Conservation (phyloP, 306 rosid genomes). For the Quercus parvula region DNA sequence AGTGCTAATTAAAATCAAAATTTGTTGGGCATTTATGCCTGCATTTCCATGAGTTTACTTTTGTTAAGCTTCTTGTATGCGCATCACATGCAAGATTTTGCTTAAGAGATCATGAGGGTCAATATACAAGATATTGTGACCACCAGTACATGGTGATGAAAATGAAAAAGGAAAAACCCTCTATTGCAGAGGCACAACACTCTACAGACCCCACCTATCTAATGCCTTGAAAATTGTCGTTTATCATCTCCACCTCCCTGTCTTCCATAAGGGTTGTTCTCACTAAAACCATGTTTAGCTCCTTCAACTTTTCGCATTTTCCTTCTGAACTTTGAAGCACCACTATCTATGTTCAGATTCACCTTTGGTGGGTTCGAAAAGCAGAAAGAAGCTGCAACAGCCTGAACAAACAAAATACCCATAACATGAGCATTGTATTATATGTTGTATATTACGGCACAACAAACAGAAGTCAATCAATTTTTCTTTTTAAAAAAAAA, state of each 20-base stretch:
- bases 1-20: too few species aligned
- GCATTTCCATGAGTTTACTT: too few species aligned
- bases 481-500: neutral
- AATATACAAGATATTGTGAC: too few species aligned
- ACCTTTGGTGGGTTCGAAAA: slow-evolving; percentile 88
- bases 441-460: neutral
- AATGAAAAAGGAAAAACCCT: too few species aligned
- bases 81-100: too few species aligned
- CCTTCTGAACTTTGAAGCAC: slow-evolving; percentile 73
- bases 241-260: slow-evolving; percentile 26
- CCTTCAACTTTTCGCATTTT: slow-evolving; percentile 24
- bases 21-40: too few species aligned
- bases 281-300: slow-evolving; percentile 53
- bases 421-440: slow-evolving; percentile 3
- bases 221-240: slow-evolving; percentile 38
- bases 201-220: neutral
- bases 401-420: neutral
- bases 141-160: too few species aligned
- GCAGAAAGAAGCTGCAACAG: slow-evolving; percentile 79
- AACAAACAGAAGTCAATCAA: neutral
- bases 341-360: slow-evolving; percentile 72
- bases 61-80: too few species aligned
- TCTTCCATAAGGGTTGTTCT: slow-evolving; percentile 66
- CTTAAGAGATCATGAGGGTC: too few species aligned
- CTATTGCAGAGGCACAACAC: neutral